Evolutionary conservation across 1,284 basidiomycete genomes (phyloP).

Genomic region (Bjerkandera adusta): DNA sequence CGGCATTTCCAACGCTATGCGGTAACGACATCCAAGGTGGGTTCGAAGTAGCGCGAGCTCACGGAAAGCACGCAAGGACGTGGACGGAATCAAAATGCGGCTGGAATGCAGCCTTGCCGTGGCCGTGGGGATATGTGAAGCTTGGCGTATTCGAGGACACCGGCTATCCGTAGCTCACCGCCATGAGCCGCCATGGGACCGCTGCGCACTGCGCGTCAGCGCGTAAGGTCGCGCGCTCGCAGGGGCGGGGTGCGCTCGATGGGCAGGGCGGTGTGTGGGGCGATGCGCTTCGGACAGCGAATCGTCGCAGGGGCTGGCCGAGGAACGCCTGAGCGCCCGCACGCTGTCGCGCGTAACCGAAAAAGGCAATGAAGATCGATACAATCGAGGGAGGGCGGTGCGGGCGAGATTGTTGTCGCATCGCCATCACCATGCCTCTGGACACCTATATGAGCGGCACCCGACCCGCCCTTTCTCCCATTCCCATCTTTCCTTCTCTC

Average conservation of each 20-base stretch:
- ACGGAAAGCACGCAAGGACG: too few relatives aligned
- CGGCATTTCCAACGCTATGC: too few relatives aligned
- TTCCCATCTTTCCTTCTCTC: slow-evolving; percentile 1
- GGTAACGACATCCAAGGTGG: too few relatives aligned
- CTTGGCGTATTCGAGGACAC: too few relatives aligned
- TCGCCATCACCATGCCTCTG: slow-evolving; percentile 9
- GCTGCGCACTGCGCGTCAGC: not conserved
- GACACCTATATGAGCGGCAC: slow-evolving; percentile 5
- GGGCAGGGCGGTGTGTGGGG: not conserved
- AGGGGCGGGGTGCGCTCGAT: not conserved
- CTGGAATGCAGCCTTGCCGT: too few relatives aligned
- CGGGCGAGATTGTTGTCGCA: slow-evolving; percentile 9
- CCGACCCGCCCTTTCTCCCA: not conserved
- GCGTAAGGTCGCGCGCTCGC: not conserved
- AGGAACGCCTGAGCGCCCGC: not conserved
- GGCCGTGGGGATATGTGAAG: too few relatives aligned
- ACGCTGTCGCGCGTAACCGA: not conserved
- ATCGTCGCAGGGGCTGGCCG: not conserved
- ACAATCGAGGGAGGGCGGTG: slow-evolving; percentile 10
- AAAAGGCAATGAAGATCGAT: slow-evolving; percentile 11
- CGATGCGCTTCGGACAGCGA: not conserved
- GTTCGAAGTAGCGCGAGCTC: too few relatives aligned
- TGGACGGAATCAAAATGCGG: too few relatives aligned
- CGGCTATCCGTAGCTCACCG: too few relatives aligned
- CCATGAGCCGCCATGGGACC: not conserved